phyloP scores from a whole-genome alignment of 129 eudicot species.

The Flaveria robusta region DNA sequence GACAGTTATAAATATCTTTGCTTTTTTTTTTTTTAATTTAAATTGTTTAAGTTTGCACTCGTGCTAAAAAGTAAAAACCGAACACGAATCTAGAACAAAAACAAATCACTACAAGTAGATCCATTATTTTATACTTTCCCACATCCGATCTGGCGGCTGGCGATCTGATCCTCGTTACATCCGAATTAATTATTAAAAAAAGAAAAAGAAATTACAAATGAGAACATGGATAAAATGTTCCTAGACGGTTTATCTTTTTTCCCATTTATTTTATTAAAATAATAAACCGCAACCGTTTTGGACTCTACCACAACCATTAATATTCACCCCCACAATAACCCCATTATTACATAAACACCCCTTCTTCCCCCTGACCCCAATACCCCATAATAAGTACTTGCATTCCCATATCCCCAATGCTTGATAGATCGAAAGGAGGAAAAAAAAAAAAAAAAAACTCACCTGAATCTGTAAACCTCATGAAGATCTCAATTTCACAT shows the following conservation, averaged over 20 bases:
- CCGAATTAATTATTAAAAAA: background rate
- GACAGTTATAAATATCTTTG: too few relatives aligned
- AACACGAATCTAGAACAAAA: background rate
- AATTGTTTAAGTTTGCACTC: too few relatives aligned
- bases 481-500: background rate
- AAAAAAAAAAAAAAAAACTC: background rate
- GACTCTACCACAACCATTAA: constrained; percentile 12
- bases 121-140: too few relatives aligned
- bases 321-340: background rate
- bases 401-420: background rate
- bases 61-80: background rate
- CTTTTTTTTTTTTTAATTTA: too few relatives aligned
- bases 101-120: background rate
- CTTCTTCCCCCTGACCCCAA: background rate
- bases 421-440: background rate
- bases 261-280: background rate
- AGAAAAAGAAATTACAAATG: background rate
- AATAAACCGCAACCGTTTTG: constrained; percentile 23
- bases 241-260: constrained; percentile 8
- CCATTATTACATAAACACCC: constrained; percentile 21
- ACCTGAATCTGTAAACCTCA: background rate
- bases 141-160: background rate
- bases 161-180: constrained; percentile 6
- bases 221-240: constrained; percentile 8
- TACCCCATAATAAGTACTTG: background rate